Evolutionary conservation across 2,329 filamentous ascomycete species (phyloP), one percentile per base, ranked within the genome.

Genomic region (Colletotrichum tropicale): DNA sequence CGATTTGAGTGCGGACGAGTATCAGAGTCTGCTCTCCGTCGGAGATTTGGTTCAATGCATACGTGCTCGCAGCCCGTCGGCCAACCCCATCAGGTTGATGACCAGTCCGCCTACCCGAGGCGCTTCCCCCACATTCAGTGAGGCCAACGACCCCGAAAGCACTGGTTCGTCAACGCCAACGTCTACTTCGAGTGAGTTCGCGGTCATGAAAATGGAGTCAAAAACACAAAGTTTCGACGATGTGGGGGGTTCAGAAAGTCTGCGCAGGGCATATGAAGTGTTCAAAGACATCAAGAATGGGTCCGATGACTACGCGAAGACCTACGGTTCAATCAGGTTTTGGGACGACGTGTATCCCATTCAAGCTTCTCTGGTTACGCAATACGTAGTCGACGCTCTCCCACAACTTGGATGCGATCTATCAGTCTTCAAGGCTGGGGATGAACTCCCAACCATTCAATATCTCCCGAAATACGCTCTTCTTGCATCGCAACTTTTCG

Each of bases 311-410:
- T 43, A 21, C 3, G 21, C 61, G 5, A 43, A 43, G 21, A 18
- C 61, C n/a, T 65, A 43, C 34, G 32, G 77, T 75, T 18, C 12
- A 58, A 78, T 34, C 10, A 32, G 32, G 10, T 85, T 82, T 74
- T 84, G 78, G 67, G 56, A 36, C 1, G 48, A 79, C 3, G 79
- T 81, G 2, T 82, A 80, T 32, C 81, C 82, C 0, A 16, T 76
- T 1, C 82, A 85, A 64, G 72, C 76, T 1, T 52, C 77, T 2
- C 78, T 86, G 2, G 80, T 84, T 8, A 61, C 83, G 5, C 78
- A 79, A 4, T 86, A 85, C 64, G 77, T 83, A 3, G 73, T 81
- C 5, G 80, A 83, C 56, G 84, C 82, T 1, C 84, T 85, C 61
- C 38, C 71, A 3, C 48, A 73, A 8, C 73, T 85, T 1, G 83